A percentile compares a stretch with the other conserved stretches of the same genome.
These are phyloP conservation scores for Microcos paniculata DNA, from an alignment of 345 rosid species.

Conservation along the genomic window DNA sequence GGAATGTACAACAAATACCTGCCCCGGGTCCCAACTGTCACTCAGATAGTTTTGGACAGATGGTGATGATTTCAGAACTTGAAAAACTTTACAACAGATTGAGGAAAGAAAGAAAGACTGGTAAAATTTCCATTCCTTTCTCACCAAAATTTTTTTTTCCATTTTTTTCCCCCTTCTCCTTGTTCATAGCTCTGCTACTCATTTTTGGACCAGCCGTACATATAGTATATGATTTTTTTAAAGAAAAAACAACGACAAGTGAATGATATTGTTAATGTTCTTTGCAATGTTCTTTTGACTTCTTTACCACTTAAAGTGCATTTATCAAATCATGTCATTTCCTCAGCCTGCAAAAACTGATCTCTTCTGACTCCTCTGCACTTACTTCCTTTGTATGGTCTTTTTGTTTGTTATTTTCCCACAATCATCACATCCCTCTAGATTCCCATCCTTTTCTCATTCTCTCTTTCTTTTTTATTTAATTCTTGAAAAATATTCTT, in stretches of 20 bases:
- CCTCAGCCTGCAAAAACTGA: neutral
- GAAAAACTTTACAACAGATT: neutral
- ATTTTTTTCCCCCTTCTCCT: neutral
- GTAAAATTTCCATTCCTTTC: neutral
- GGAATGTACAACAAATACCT: neutral
- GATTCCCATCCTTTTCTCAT: neutral
- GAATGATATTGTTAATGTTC: neutral
- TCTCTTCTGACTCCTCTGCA: slow-evolving; percentile 15
- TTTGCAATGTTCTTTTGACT: neutral
- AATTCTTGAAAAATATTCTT: neutral
- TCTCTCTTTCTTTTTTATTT: neutral
- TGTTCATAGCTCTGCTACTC: neutral
- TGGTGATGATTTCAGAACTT: neutral
- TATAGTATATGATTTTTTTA: neutral
- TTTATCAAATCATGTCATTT: neutral
- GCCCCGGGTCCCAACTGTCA: neutral
- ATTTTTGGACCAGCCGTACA: neutral
- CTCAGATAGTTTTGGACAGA: neutral
- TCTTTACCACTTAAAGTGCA: neutral
- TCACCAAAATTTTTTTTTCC: too few relatives aligned
- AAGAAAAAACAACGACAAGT: neutral
- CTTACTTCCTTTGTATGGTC: neutral
- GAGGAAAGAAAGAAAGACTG: neutral
- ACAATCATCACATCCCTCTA: neutral
- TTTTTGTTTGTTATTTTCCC: slow-evolving; percentile 10